These are phyloP conservation scores for Ilex paraguariensis DNA, from an alignment of 305 asterid genomes.

Conservation along the genomic window DNA sequence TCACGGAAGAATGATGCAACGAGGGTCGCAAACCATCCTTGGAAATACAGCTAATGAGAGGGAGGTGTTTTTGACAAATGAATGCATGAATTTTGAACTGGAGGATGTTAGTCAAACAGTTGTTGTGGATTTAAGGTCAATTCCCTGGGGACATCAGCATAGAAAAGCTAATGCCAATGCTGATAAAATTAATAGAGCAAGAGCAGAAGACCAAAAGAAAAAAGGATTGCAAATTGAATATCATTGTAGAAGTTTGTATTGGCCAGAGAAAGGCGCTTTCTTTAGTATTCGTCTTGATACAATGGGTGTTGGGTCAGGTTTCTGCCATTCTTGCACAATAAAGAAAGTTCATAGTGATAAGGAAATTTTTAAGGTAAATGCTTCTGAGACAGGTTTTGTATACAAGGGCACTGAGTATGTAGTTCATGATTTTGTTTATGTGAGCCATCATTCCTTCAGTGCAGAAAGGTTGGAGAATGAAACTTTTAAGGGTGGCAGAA, in stretches of 20 bases:
- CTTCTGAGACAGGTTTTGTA: conserved; percentile 46
- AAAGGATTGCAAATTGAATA: conserved; percentile 69
- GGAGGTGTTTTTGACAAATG: conserved; percentile 77
- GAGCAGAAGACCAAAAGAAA: conserved; percentile 76
- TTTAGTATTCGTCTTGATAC: conserved; percentile 45
- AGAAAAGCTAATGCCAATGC: conserved; percentile 58
- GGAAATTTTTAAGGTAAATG: conserved; percentile 42
- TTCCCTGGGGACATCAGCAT: conserved; percentile 91
- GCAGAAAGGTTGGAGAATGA: conserved; percentile 48
- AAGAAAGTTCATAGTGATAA: conserved; percentile 33
- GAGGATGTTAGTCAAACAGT: conserved; percentile 49
- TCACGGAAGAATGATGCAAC: conserved; percentile 79
- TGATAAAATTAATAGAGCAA: conserved; percentile 67
- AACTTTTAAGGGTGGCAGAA: conserved; percentile 74
- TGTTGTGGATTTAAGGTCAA: conserved; percentile 42
- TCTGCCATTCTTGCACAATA: conserved; percentile 61
- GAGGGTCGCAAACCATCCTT: conserved; percentile 73
- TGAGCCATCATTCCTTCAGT: conserved; percentile 59
- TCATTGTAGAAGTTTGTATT: conserved; percentile 83
- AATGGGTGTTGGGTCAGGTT: conserved; percentile 82
- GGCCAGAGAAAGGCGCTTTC: conserved; percentile 92
- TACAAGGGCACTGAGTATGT: conserved; percentile 54
- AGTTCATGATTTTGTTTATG: conserved; percentile 66
- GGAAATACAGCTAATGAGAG: conserved; percentile 88
- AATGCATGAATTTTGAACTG: conserved; percentile 57